Evolutionary conservation across 345 rosid species (phyloP).

Genomic region (Hibiscus syriacus): DNA sequence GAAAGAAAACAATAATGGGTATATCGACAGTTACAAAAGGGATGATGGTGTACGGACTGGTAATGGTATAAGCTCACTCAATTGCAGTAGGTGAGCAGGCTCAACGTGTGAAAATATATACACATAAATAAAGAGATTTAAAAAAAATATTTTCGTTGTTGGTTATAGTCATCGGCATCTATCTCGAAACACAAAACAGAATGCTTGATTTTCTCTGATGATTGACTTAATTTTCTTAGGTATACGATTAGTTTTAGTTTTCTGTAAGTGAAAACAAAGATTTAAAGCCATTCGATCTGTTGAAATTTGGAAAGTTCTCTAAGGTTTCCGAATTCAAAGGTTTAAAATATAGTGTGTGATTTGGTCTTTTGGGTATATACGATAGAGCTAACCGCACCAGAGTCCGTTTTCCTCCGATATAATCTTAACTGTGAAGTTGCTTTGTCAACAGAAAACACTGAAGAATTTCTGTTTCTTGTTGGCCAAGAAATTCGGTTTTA

Average conservation of each 20-base stretch:
- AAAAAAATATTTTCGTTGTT: too few species aligned
- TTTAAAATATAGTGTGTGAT: too few species aligned
- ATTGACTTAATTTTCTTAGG: neutral
- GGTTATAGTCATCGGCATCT: too few species aligned
- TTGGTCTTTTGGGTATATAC: too few species aligned
- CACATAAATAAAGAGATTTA: neutral
- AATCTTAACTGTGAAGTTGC: neutral
- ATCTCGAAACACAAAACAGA: constrained; percentile 8
- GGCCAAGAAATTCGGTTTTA: neutral
- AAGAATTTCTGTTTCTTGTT: neutral
- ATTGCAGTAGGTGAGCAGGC: constrained; percentile 28
- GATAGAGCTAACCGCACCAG: neutral
- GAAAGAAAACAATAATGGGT: too few species aligned
- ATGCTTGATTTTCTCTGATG: constrained; percentile 24
- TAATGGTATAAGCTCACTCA: constrained; percentile 27
- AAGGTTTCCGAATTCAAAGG: neutral
- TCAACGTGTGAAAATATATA: constrained; percentile 3
- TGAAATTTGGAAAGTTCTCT: neutral
- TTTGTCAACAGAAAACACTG: neutral
- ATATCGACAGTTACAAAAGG: constrained; percentile 13
- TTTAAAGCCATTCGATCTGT: neutral
- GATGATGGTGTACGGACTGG: constrained; percentile 19
- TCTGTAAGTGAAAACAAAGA: neutral
- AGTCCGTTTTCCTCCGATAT: neutral
- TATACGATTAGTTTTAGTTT: too few species aligned